phyloP scores from a whole-genome alignment of 352 stramenopile species.

The Phytophthora nicotianae region DNA sequence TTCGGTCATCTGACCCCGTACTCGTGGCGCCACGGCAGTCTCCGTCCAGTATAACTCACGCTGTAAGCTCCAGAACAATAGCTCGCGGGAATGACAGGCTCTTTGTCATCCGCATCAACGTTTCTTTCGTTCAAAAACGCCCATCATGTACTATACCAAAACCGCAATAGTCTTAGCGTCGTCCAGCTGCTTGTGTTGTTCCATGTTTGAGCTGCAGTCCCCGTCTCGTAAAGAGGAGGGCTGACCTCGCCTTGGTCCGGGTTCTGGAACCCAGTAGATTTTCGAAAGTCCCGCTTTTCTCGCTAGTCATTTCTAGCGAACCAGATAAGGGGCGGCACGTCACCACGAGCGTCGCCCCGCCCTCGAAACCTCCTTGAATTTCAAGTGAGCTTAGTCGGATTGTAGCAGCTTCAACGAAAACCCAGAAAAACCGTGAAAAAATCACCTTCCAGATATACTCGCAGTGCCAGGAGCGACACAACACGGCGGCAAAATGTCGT shows the following conservation, averaged over 20 bases:
- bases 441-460: slow-evolving; percentile 15
- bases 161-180: slow-evolving; percentile 27
- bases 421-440: slow-evolving; percentile 26
- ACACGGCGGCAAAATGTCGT: slow-evolving; percentile 11
- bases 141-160: slow-evolving; percentile 25
- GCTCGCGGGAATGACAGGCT: slow-evolving; percentile 14
- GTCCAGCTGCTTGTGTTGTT: slow-evolving; percentile 28
- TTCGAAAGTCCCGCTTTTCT: slow-evolving; percentile 14
- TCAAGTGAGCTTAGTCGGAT: slow-evolving; percentile 7
- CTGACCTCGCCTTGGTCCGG: background rate
- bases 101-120: slow-evolving; percentile 20
- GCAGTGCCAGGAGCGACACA: slow-evolving; percentile 13
- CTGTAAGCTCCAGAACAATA: slow-evolving; percentile 6
- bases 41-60: slow-evolving; percentile 29
- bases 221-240: slow-evolving; percentile 18
- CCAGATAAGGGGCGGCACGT: slow-evolving; percentile 18
- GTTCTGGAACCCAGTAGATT: background rate
- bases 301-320: slow-evolving; percentile 8
- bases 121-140: slow-evolving; percentile 18
- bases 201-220: slow-evolving; percentile 10
- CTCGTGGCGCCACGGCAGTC: background rate
- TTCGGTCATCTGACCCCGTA: slow-evolving; percentile 24
- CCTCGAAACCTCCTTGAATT: slow-evolving; percentile 10
- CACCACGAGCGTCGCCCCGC: slow-evolving; percentile 18
- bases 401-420: slow-evolving; percentile 18